Evolutionary conservation across 1,284 basidiomycete genomes (phyloP), one percentile per base, ranked within the genome.

Genomic region (Ustilago loliicola): DNA sequence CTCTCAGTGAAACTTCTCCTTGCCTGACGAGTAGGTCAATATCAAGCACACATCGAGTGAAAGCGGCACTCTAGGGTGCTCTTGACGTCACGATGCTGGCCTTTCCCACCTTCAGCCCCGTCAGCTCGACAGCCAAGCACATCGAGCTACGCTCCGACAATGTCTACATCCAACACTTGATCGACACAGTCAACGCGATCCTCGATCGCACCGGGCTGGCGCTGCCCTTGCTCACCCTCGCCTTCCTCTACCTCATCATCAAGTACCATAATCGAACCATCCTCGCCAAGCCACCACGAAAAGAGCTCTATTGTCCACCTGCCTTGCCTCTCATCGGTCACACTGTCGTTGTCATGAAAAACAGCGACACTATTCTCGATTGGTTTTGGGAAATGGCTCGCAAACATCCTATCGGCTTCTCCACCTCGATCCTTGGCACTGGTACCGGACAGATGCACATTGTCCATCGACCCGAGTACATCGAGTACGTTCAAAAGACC

Each of bases 401-500:
- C 36, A 23, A 67, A 21, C 45, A 58, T 36, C 65, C 61, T 30
- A 32, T 66, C n/a, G 78, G 78, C n/a, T 70, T 61, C 15, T 40
- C 61, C 19, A 23, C 64, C 32, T 77, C 66, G 17, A 42, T 72
- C 15, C 38, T 54, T 4, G 67, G 73, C 38, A 45, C 66, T 1
- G 58, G 66, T 23, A 30, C 54, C 10, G 77, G 81, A 1, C 61
- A 72, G 45, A 71, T 83, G 61, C 69, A 71, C 58, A 42, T 80
- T 2, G 27, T 80, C 32, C 71, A 75, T 29, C 61, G 65, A 3
- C 75, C 76, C 15, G 81, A 83, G 63, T 81, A 83, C 55, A 81
- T 87, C 50, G 80, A 83, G 42, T 80, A 79, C 50, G 71, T 86
- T 1, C 86, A 87, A 51, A 83, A 83, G 67, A 83, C 80, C 56